Percentiles rank a stretch among this genome's conserved stretches.
Evolutionary conservation across 2,329 filamentous ascomycete species (phyloP).

Genomic region (Curvularia verruculosa): DNA sequence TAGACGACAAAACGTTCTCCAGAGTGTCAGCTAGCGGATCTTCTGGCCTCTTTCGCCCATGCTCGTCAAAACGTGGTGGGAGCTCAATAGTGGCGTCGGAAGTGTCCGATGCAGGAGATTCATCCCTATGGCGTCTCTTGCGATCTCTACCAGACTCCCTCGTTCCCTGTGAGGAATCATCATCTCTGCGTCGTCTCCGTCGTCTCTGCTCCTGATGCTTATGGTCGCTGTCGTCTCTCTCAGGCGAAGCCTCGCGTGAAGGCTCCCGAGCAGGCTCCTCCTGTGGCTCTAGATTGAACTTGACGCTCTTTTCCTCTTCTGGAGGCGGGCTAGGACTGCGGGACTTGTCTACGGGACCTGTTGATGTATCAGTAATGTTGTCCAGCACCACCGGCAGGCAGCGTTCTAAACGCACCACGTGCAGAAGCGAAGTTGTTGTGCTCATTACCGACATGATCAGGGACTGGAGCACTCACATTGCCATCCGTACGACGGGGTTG

Average conservation of each 20-base stretch:
- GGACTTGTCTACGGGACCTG: constrained; percentile 36
- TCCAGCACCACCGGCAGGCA: constrained; percentile 27
- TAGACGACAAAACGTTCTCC: constrained; percentile 41
- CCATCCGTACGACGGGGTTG: constrained; percentile 49
- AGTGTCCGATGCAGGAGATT: constrained; percentile 35
- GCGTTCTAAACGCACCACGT: constrained; percentile 45
- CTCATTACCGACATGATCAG: constrained; percentile 36
- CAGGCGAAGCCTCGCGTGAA: constrained; percentile 23
- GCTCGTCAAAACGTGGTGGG: constrained; percentile 46
- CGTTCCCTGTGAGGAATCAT: constrained; percentile 24
- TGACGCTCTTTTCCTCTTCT: constrained; percentile 43
- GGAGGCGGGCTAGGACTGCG: constrained; percentile 24
- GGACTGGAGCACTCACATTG: constrained; percentile 58
- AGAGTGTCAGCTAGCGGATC: constrained; percentile 45
- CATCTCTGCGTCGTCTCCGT: constrained; percentile 20
- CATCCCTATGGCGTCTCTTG: constrained; percentile 30
- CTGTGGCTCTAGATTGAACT: constrained; percentile 47
- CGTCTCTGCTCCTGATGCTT: constrained; percentile 12
- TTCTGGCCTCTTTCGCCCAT: constrained; percentile 35
- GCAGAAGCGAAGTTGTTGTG: constrained; percentile 28
- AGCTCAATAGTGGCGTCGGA: constrained; percentile 47
- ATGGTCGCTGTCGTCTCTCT: constrained; percentile 10
- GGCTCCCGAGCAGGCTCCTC: constrained; percentile 30
- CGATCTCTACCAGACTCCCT: constrained; percentile 25
- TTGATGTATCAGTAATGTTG: constrained; percentile 7